These are phyloP conservation scores for Trichoderma breve DNA, from an alignment of 2,329 filamentous ascomycete genomes.

Conservation along the genomic window DNA sequence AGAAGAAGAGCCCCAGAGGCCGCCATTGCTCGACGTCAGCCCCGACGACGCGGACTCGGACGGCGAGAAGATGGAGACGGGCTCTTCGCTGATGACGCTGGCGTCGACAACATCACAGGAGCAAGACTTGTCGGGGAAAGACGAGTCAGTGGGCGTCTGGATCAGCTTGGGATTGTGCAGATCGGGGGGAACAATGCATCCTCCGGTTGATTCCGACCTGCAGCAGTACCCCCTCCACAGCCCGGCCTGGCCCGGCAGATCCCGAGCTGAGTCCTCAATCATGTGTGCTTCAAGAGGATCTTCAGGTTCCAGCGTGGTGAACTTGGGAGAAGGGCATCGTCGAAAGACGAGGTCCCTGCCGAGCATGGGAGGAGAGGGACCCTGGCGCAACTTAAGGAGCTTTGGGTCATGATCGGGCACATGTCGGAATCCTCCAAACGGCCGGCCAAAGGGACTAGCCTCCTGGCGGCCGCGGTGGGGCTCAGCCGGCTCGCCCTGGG, in stretches of 20 bases:
- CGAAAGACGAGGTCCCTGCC: slow-evolving; percentile 79
- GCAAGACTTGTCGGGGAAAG: slow-evolving; percentile 44
- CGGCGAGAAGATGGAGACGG: slow-evolving; percentile 31
- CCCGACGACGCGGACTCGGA: slow-evolving; percentile 23
- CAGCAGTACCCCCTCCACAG: slow-evolving; percentile 77
- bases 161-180: slow-evolving; percentile 50
- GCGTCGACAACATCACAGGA: slow-evolving; percentile 40
- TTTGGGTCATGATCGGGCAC: slow-evolving; percentile 38
- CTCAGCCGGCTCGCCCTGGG: slow-evolving; percentile 7
- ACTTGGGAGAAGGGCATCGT: slow-evolving; percentile 76
- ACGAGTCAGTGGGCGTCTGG: slow-evolving; percentile 46
- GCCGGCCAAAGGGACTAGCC: slow-evolving; percentile 41
- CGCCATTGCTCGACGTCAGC: slow-evolving; percentile 16
- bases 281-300: slow-evolving; percentile 56
- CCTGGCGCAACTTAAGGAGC: slow-evolving; percentile 49
- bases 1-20: slow-evolving; percentile 22
- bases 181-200: slow-evolving; percentile 41
- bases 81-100: slow-evolving; percentile 42
- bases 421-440: slow-evolving; percentile 42
- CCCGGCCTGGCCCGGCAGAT: slow-evolving; percentile 58
- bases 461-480: slow-evolving; percentile 34
- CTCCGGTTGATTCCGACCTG: slow-evolving; percentile 37
- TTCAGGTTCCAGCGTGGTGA: slow-evolving; percentile 78
- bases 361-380: slow-evolving; percentile 79
- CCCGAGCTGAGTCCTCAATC: slow-evolving; percentile 47